These are phyloP conservation scores for Stylonectria norvegica DNA, from an alignment of 2,329 filamentous ascomycete species.

Conservation along the genomic window DNA sequence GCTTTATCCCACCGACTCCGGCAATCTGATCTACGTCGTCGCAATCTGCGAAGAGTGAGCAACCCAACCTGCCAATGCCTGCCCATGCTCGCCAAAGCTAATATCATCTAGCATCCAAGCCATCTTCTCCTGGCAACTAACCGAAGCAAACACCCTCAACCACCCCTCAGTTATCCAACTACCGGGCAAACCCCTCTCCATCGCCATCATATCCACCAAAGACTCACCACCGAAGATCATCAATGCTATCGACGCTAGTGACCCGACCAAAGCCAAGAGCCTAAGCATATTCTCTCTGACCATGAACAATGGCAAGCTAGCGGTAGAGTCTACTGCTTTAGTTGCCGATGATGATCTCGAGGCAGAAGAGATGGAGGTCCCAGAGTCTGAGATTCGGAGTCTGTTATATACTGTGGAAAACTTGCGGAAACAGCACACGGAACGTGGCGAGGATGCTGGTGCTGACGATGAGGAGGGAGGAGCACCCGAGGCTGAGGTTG, in stretches of 20 bases:
- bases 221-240: constrained; percentile 32
- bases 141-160: constrained; percentile 44
- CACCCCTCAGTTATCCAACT: constrained; percentile 49
- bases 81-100: constrained; percentile 13
- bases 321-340: constrained; percentile 25
- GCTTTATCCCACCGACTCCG: constrained; percentile 28
- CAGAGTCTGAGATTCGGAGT: constrained; percentile 37
- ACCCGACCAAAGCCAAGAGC: constrained; percentile 26
- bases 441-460: constrained; percentile 20
- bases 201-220: constrained; percentile 30
- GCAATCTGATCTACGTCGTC: constrained; percentile 40
- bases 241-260: constrained; percentile 39
- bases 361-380: constrained; percentile 32
- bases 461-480: constrained; percentile 13
- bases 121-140: constrained; percentile 63
- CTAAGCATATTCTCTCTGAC: constrained; percentile 31
- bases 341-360: constrained; percentile 26
- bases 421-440: constrained; percentile 43
- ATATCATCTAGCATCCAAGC: constrained; percentile 48
- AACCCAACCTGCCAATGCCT: neutral
- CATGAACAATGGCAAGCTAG: constrained; percentile 31
- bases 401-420: constrained; percentile 47
- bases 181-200: constrained; percentile 63
- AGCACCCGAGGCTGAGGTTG: constrained; percentile 1
- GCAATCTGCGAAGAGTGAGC: constrained; percentile 56